Base-by-base conservation (phyloP, 2,329 filamentous ascomycete species). In the Cytospora schulzeri region DNA sequence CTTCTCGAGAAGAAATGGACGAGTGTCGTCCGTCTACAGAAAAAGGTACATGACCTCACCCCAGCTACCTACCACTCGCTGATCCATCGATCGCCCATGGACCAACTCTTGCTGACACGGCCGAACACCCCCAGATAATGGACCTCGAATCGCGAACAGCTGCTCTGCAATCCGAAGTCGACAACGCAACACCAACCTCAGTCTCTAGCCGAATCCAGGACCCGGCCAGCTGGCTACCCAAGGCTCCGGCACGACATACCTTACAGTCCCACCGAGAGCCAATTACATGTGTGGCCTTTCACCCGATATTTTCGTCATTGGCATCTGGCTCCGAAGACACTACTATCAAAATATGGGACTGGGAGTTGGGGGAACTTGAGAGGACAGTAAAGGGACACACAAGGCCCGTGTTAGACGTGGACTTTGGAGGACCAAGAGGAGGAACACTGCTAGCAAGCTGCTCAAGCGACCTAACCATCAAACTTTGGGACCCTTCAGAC, bases 1-100 rank as follows among this genome's bases (percentile, higher is more conserved):
- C 79, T 98, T 31, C 79, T 98, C 70, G 94, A 98, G 83, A 97
- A 97, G 85, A 98, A 98, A 82, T 98, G 94, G 94, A 98, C 94
- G 24, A 95, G 92, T 72, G 91, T 98, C 31, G 93, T 97, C 72
- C 86, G 94, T 67, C 78, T 98, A 76, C 94, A 98, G 79, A 97
- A 97, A 79, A 98, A 97, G 91, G 92, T 91, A 51, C 19, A 19
- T 35, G 51, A 22, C 24, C 56, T 54, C 31, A 52, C 53, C 28
- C 28, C n/a, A n/a, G n/a, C n/a, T 45, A 35, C 58, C 54, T 50
- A 55, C 48, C 66, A 52, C 60, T 60, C 65, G 67, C 59, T 70
- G 52, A 68, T 60, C 15, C 48, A 19, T n/a, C 31, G 12, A 3
- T 12, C 31, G 22, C 17, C 19, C 9, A 48, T 48, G n/a, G 45